Evolutionary conservation across 371 early-diverging fungal species (phyloP).

Genomic region (Batkoa obscura): DNA sequence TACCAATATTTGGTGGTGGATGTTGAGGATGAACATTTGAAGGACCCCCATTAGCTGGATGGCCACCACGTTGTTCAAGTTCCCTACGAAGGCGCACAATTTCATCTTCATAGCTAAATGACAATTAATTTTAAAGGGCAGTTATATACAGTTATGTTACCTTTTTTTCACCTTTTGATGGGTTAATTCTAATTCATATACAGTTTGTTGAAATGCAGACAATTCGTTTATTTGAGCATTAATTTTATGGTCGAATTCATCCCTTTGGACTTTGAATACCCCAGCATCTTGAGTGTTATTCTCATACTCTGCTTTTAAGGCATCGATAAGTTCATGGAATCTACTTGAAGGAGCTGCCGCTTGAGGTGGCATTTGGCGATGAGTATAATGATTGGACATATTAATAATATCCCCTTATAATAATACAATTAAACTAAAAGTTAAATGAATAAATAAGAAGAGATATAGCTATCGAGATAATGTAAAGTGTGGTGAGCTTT

Average conservation of each 20-base stretch:
- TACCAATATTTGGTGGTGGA: conserved; percentile 23
- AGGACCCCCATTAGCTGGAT: conserved; percentile 15
- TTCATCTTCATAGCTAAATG: conserved; percentile 50
- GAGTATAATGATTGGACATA: conserved; percentile 56
- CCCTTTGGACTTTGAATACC: conserved; percentile 50
- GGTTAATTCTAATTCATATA: conserved; percentile 57
- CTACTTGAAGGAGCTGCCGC: conserved; percentile 34
- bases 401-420: no score
- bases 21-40: conserved; percentile 14
- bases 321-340: conserved; percentile 63
- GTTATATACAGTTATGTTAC: conserved; percentile 12
- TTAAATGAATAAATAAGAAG: no score
- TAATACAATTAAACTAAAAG: no score
- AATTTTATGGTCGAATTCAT: conserved; percentile 81
- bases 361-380: conserved; percentile 57
- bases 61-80: conserved; percentile 27
- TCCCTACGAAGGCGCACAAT: conserved; percentile 50
- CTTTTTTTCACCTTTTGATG: conserved; percentile 57
- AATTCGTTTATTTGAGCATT: conserved; percentile 61
- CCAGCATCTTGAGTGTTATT: conserved; percentile 52
- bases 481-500: no score
- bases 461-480: no score
- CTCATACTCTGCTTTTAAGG: conserved; percentile 65
- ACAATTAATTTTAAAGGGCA: not conserved
- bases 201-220: conserved; percentile 43